Conservation (phyloP, 495 filamentous ascomycete genomes). For the Polyplosphaeria fusca region DNA sequence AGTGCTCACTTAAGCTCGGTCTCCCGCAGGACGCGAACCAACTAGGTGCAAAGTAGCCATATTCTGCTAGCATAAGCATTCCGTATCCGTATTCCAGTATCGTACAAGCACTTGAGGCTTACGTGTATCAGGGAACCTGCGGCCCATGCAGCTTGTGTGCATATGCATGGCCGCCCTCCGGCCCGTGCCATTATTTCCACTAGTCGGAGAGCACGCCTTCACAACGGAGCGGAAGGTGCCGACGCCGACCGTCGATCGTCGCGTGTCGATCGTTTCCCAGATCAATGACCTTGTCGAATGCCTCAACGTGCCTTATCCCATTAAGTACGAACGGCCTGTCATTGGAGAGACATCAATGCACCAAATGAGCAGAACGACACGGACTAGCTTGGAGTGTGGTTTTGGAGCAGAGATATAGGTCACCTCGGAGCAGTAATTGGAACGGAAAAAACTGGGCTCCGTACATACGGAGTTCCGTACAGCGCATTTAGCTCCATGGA, state of each 20-base stretch:
- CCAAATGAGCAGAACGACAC: no score
- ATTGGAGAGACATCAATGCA: neutral
- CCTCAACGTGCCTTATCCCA: constrained; percentile 8
- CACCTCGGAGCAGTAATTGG: no score
- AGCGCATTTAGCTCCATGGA: no score
- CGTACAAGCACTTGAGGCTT: no score
- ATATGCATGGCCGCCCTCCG: constrained; percentile 66
- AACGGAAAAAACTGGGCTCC: no score
- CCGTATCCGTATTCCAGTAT: no score
- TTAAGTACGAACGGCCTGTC: constrained; percentile 18
- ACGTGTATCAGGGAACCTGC: constrained; percentile 62
- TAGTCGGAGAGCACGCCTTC: constrained; percentile 29
- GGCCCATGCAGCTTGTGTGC: constrained; percentile 61
- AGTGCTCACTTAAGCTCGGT: constrained; percentile 54
- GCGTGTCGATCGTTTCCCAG: no score
- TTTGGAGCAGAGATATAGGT: no score
- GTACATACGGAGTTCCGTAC: no score
- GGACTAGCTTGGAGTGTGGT: no score
- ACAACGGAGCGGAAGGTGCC: constrained; percentile 34
- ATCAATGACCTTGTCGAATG: constrained; percentile 36
- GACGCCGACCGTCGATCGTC: constrained; percentile 35
- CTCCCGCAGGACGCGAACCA: constrained; percentile 60
- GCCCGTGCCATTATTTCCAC: constrained; percentile 27
- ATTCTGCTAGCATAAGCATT: no score
- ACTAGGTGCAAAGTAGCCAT: no score